Base-by-base conservation (phyloP, 495 filamentous ascomycete species). In the Xylaria grammica region DNA sequence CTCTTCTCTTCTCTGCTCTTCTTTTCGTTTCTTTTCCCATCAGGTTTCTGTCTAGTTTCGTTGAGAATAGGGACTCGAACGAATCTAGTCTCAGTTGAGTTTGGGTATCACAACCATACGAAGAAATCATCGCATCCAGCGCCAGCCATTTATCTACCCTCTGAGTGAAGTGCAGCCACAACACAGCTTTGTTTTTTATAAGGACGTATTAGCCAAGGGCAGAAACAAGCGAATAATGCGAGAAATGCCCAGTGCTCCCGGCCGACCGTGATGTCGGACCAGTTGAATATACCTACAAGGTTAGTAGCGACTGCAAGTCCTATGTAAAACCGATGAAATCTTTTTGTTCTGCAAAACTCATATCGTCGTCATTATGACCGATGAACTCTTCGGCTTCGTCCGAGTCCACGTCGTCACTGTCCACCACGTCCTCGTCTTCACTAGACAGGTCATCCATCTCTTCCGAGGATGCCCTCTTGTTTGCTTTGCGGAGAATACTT, bases 401-500 rank as follows among this genome's bases (percentile, higher is more conserved):
- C 32, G 92, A 97, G 76, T 96, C 94, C 73, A 96, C 84, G 76
- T 97, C 94, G 72, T 96, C 88, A 70, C 88, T 89, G 69, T 93
- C 88, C 68, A 89, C 89, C 69, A 86, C 86, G 63, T 89, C 87
- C 64, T 93, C 90, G 50, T 92, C 91, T 68, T 96, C 93, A 79
- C 92, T 96, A 65, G 91, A 93, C 34, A 92, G 70, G 72, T 96
- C 91, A 73, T 85, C 89, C 69, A 88, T 85, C 58, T 91, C 89
- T 7, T 85, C 86, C 63, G 58, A 56, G 38, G 65, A 70, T 22
- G 59, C 50, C 49, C 62, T 71, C 53, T 67, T 72, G 64, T 66
- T 69, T 27, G 76, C 77, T 63, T 72, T 82, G 60, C 83, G 84
- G 58, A 86, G 80, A 69, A 85, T 78, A 80, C 84, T 85, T 62